Evolutionary conservation across 768 basidiomycete genomes (phyloP).

Genomic region (Lentinula boryana): DNA sequence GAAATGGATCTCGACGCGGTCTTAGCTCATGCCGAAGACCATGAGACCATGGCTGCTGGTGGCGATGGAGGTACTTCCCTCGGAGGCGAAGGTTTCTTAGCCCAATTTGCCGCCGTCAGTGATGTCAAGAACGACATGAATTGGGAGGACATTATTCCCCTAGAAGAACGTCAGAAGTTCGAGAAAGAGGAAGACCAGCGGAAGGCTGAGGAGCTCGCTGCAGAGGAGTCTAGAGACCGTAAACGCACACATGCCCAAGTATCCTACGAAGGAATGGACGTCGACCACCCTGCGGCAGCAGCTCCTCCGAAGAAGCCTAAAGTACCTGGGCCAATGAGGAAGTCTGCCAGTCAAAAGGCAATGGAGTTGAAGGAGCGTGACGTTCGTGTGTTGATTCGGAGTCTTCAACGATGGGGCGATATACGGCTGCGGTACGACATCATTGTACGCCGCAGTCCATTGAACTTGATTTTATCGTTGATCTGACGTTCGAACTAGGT

Average conservation of each 20-base stretch:
- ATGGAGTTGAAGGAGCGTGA: constrained; percentile 98
- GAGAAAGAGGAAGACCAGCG: constrained; percentile 77
- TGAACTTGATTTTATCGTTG: neutral
- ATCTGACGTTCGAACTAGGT: constrained; percentile 46
- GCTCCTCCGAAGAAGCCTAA: constrained; percentile 72
- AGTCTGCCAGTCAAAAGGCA: constrained; percentile 89
- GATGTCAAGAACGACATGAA: constrained; percentile 98
- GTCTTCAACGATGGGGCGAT: constrained; percentile 97
- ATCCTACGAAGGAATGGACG: constrained; percentile 93
- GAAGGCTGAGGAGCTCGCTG: constrained; percentile 63
- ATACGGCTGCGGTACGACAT: constrained; percentile 90
- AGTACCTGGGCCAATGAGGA: constrained; percentile 65
- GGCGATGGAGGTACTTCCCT: constrained; percentile 87
- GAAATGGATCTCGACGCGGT: constrained; percentile 99
- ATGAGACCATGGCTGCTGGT: constrained; percentile 83
- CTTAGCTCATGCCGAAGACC: constrained; percentile 92
- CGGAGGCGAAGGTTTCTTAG: constrained; percentile 96
- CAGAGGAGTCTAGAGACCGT: constrained; percentile 64
- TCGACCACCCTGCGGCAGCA: constrained; percentile 60
- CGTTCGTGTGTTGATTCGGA: constrained; percentile 89
- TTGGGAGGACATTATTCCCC: constrained; percentile 99
- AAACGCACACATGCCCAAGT: constrained; percentile 85
- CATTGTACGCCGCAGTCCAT: constrained; percentile 57
- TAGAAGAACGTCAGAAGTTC: constrained; percentile 81
- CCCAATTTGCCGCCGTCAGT: constrained; percentile 91